A percentile compares a stretch with the other conserved stretches of the same genome.
These are phyloP conservation scores for Lichtheimia ramosa DNA, from an alignment of 371 early-diverging fungal species.

Conservation along the genomic window DNA sequence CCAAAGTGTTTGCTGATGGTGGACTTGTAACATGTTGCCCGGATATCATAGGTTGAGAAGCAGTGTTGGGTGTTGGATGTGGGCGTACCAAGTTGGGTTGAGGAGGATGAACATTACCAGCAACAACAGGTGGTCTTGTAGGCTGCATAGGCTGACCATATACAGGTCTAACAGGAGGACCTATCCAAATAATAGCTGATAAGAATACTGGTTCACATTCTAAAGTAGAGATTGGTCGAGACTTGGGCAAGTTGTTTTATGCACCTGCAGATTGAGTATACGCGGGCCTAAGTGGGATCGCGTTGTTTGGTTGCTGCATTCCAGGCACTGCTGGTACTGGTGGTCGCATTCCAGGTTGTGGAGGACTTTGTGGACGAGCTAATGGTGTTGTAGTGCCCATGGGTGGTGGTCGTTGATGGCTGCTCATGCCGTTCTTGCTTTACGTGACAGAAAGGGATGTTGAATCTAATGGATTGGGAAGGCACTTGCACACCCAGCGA, in stretches of 20 bases:
- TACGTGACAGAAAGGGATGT: too few relatives aligned
- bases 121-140: not conserved
- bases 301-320: not conserved
- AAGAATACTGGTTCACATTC: too few relatives aligned
- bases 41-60: not conserved
- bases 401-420: conserved; percentile 13
- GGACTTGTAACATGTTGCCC: not conserved
- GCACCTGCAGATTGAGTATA: conserved; percentile 8
- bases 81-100: not conserved
- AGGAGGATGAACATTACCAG: too few relatives aligned
- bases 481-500: too few relatives aligned
- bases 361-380: conserved; percentile 5
- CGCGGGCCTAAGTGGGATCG: conserved; percentile 4
- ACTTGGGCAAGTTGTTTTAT: not conserved
- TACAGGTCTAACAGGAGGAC: conserved; percentile 2
- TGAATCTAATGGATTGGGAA: too few relatives aligned
- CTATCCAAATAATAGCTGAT: not conserved
- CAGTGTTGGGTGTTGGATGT: not conserved
- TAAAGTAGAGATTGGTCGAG: not conserved
- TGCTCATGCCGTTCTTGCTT: conserved; percentile 1
- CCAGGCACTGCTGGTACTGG: not conserved
- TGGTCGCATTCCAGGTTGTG: conserved; percentile 9
- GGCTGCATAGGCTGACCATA: conserved; percentile 11
- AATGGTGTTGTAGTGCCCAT: conserved; percentile 8
- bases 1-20: conserved; percentile 4